Evolutionary conservation across 2,329 filamentous ascomycete genomes (phyloP).

Genomic region (Monilinia fructigena): DNA sequence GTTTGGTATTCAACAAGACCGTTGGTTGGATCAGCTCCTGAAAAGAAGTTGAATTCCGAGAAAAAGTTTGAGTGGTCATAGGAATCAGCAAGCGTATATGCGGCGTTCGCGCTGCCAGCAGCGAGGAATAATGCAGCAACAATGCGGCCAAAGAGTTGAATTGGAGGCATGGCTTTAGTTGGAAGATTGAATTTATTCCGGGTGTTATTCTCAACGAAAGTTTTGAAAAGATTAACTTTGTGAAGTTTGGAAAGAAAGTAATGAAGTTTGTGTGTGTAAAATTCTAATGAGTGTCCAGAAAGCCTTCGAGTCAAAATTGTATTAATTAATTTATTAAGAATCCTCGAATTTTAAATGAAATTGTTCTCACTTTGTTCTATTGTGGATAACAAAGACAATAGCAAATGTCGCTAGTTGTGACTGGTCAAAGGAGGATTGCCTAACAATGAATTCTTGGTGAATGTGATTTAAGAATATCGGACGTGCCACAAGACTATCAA

Average conservation of each 20-base stretch:
- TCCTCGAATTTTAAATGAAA: background rate
- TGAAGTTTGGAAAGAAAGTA: constrained; percentile 13
- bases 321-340: background rate
- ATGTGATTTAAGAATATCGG: background rate
- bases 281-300: background rate
- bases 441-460: constrained; percentile 1
- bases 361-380: constrained; percentile 5
- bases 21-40: constrained; percentile 63
- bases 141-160: constrained; percentile 33
- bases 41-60: constrained; percentile 55
- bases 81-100: constrained; percentile 46
- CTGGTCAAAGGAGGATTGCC: background rate
- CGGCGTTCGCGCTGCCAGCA: constrained; percentile 34
- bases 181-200: background rate
- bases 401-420: background rate
- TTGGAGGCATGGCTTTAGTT: constrained; percentile 28
- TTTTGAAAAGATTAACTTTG: background rate
- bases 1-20: constrained; percentile 72
- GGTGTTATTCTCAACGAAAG: background rate
- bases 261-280: background rate
- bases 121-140: constrained; percentile 38
- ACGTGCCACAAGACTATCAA: background rate
- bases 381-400: constrained; percentile 14
- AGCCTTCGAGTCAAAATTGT: constrained; percentile 1
- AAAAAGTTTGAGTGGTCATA: constrained; percentile 48